Conservation (phyloP, 2,329 filamentous ascomycete genomes). For the Nemania diffusa region DNA sequence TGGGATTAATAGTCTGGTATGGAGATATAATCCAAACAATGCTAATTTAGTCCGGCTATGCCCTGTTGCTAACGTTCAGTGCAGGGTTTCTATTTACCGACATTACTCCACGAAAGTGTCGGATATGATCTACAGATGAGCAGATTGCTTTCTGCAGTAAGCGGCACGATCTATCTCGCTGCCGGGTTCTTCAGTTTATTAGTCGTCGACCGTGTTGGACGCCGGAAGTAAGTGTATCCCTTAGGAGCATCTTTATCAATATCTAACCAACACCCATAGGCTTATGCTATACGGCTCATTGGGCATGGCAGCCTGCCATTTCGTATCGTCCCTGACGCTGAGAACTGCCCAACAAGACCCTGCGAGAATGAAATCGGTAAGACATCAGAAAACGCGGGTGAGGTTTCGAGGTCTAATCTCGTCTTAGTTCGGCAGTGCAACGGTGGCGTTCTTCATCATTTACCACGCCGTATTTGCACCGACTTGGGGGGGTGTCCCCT, state of each 20-base stretch:
- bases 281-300: slow-evolving; percentile 54
- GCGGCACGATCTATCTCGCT: slow-evolving; percentile 52
- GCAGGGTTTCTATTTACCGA: slow-evolving; percentile 60
- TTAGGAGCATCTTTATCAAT: not conserved
- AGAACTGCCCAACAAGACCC: slow-evolving; percentile 48
- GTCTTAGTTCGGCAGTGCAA: slow-evolving; percentile 51
- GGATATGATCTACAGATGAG: slow-evolving; percentile 57
- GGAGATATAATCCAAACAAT: not conserved
- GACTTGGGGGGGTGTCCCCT: slow-evolving; percentile 53
- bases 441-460: slow-evolving; percentile 56
- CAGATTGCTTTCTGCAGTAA: slow-evolving; percentile 66
- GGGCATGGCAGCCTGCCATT: slow-evolving; percentile 51
- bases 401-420: slow-evolving; percentile 25
- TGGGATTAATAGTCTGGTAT: slow-evolving; percentile 53
- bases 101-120: slow-evolving; percentile 65
- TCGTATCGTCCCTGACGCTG: slow-evolving; percentile 52
- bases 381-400: not conserved
- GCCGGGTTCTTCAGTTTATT: slow-evolving; percentile 52
- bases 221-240: slow-evolving; percentile 49
- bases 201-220: slow-evolving; percentile 55
- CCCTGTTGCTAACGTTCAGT: slow-evolving; percentile 38
- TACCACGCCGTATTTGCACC: slow-evolving; percentile 57
- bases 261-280: slow-evolving; percentile 13
- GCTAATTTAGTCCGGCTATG: not conserved
- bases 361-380: slow-evolving; percentile 43